A percentile compares a stretch with the other conserved stretches of the same genome.
Conservation (phyloP, 1,139 yeast species). For the Blastobotrys serpentis region DNA sequence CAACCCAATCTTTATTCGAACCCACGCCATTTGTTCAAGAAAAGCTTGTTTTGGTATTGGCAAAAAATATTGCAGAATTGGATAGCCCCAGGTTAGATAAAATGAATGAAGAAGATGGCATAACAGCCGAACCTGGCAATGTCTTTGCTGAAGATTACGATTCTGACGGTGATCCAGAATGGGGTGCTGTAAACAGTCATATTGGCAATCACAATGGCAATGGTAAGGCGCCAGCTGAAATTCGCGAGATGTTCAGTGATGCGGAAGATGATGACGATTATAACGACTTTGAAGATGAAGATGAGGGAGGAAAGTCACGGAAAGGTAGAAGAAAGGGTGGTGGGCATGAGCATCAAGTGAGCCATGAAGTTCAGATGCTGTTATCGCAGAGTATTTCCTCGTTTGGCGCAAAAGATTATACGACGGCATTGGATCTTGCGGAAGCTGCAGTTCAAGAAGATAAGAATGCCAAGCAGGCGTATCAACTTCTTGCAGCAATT, state of each 20-base stretch:
- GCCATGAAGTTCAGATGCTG: constrained; percentile 24
- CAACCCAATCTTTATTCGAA: background rate
- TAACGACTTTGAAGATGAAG: constrained; percentile 13
- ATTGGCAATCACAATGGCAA: background rate
- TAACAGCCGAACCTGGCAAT: constrained; percentile 8
- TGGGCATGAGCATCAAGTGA: constrained; percentile 19
- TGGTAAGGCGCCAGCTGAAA: constrained; percentile 8
- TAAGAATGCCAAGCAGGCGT: constrained; percentile 76
- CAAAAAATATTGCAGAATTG: too few species aligned
- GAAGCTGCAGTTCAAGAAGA: constrained; percentile 76
- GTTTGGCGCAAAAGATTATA: constrained; percentile 44
- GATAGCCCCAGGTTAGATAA: too few species aligned
- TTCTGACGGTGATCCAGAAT: constrained; percentile 15
- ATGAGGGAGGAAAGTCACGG: constrained; percentile 11
- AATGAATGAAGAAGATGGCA: constrained; percentile 6
- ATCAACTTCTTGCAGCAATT: constrained; percentile 81
- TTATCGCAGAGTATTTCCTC: constrained; percentile 22
- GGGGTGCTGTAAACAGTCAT: background rate
- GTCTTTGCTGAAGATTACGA: constrained; percentile 9
- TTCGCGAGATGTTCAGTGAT: constrained; percentile 17
- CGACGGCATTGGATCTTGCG: constrained; percentile 63
- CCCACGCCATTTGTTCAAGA: background rate
- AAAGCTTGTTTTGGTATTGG: too few species aligned
- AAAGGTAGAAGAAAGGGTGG: constrained; percentile 11
- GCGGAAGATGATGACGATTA: constrained; percentile 18